Base-by-base conservation (phyloP, 495 filamentous ascomycete species). In the Letharia lupina region DNA sequence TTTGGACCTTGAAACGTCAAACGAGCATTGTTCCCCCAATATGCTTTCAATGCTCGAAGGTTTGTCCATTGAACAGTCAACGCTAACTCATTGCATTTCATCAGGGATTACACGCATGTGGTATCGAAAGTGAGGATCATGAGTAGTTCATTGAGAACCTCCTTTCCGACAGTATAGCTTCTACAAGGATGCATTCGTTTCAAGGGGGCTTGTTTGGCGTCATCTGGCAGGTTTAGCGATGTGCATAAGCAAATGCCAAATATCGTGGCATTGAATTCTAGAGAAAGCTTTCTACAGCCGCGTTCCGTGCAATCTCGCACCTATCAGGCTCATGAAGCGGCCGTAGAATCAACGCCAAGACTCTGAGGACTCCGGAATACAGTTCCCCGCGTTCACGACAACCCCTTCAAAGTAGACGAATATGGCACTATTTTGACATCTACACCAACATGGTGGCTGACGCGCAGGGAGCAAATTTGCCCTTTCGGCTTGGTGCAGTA, bases 121-220 rank as follows among this genome's bases (percentile, higher is more conserved):
- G 70, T 72, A 72, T 58, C 59, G 70, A 42, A 72, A 72, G 63
- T 72, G 65, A 65, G 10, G 23, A 4, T 31, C 12, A 35, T 13
- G 40, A 4, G 45, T 18, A 23, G 45, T 64, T 28, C 40, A 62
- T 44, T 13, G n/a, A 20, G 40, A 42, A 33, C 23, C 9, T 64
- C 57, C 31, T 31, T 35, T 65, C 48, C 40, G 2, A 47, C 41
- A 48, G 63, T 65, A 59, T 45, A 65, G n/a, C 31, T 45, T 56
- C 35, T 13, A 33, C n/a, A 54, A 57, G 20, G 20, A 37, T 61
- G 40, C 1, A 11, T 47, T 33, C 31, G 15, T 42, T 15, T 23
- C 5, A 3, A 16, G 16, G 4, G 28, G 18, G 13, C 31, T n/a
- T 13, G 28, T 20, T 23, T 23, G 35, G 54, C 40, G 35, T 58